Conservation (phyloP, 2,329 filamentous ascomycete genomes). For the Nannizzia gypsea region DNA sequence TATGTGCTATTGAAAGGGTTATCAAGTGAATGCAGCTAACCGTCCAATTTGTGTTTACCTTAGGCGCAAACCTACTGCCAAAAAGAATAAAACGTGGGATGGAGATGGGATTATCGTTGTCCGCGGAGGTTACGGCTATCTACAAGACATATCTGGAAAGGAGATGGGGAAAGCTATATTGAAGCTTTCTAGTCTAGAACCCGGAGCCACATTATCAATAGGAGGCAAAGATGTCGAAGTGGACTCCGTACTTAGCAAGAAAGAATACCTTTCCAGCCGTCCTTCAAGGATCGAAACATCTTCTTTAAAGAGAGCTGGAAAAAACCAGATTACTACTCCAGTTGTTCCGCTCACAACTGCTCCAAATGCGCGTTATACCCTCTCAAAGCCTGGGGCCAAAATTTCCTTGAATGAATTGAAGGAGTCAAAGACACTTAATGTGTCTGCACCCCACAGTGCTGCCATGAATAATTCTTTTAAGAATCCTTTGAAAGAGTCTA, state of each 20-base stretch:
- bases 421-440: conserved; percentile 32
- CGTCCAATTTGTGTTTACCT: not conserved
- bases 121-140: conserved; percentile 44
- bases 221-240: conserved; percentile 59
- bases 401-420: conserved; percentile 3
- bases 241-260: conserved; percentile 48
- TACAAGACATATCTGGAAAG: conserved; percentile 52
- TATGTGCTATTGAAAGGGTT: not conserved
- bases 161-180: conserved; percentile 49
- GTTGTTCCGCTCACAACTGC: not conserved
- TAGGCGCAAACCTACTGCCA: conserved; percentile 56
- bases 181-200: conserved; percentile 43
- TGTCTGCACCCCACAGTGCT: conserved; percentile 26
- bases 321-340: not conserved
- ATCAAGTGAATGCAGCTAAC: no score
- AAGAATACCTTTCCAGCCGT: conserved; percentile 42
- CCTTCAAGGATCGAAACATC: conserved; percentile 12
- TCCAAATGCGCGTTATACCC: not conserved
- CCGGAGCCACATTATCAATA: conserved; percentile 50
- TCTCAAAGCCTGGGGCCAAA: conserved; percentile 3
- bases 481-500: conserved; percentile 47
- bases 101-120: conserved; percentile 56
- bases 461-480: conserved; percentile 45
- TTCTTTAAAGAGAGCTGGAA: not conserved
- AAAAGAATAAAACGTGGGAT: conserved; percentile 70